These are phyloP conservation scores for Brassica juncea DNA, from an alignment of 345 rosid genomes.

Conservation along the genomic window DNA sequence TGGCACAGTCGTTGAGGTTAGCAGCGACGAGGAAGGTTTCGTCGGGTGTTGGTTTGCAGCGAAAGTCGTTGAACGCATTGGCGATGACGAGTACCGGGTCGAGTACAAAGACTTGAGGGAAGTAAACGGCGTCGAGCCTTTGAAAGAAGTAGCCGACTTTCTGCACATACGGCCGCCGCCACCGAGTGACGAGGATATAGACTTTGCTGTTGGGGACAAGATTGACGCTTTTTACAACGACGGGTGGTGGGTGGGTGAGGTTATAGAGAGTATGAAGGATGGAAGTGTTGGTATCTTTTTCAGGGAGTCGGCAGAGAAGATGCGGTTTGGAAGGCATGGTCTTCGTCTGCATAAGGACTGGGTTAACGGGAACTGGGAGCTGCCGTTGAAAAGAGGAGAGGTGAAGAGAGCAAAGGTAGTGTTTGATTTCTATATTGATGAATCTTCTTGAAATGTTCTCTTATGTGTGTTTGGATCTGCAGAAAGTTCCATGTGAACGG, in stretches of 20 bases:
- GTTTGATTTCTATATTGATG: constrained; percentile 10
- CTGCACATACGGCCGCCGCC: constrained; percentile 58
- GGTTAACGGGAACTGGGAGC: constrained; percentile 56
- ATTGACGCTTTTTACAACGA: constrained; percentile 65
- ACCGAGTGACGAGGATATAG: constrained; percentile 27
- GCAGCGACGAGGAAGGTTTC: constrained; percentile 66
- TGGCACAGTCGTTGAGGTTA: constrained; percentile 55
- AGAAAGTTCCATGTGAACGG: constrained; percentile 36
- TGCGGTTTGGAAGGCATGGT: constrained; percentile 46
- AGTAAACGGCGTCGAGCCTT: constrained; percentile 48
- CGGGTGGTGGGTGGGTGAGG: constrained; percentile 72
- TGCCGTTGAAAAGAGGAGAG: constrained; percentile 27
- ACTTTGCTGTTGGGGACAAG: constrained; percentile 47
- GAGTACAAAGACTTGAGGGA: constrained; percentile 55
- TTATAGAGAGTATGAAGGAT: constrained; percentile 38
- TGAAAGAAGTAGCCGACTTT: constrained; percentile 49
- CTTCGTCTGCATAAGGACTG: constrained; percentile 69
- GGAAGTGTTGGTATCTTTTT: constrained; percentile 48
- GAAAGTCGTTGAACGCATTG: constrained; percentile 43
- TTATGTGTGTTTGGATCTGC: constrained; percentile 27
- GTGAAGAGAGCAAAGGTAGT: constrained; percentile 14
- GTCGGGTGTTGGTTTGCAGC: constrained; percentile 67
- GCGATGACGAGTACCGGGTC: constrained; percentile 42
- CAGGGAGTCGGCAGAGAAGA: constrained; percentile 46
- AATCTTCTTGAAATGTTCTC: constrained; percentile 10